Evolutionary conservation across 2,329 filamentous ascomycete genomes (phyloP), one percentile per base, ranked within the genome.

Genomic region (Lomentospora prolificans): DNA sequence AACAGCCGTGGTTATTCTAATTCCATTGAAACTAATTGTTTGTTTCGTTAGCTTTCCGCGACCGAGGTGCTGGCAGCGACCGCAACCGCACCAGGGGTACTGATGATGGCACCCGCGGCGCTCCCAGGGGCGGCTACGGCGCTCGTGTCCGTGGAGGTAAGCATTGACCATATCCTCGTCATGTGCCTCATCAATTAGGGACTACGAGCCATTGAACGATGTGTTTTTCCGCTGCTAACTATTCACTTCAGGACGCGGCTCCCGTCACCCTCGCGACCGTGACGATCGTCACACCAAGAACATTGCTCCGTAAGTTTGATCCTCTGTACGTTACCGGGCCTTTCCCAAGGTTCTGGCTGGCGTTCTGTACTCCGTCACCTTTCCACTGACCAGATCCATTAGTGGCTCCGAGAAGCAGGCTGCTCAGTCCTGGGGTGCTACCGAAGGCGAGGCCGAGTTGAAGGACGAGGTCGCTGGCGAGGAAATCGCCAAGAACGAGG

Each of bases 391-490:
- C 63, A 64, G 50, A 65, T 57, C 2, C 58, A 58, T 30, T 56
- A 89, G 87, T 67, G 86, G 89, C 62, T 86, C 87, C 67, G 86
- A 90, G 65, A 95, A 95, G 83, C 87, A 92, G 75, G 84, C 87
- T 69, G 87, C 84, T 68, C 88, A 92, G 72, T 87, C 89, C 65
- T 97, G 92, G 90, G 94, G 92, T 65, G 85, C 82, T 67, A 80
- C 81, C 64, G 87, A 89, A 68, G 94, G 90, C 66, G 77, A 85
- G 60, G 87, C 87, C 68, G 90, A 95, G 76, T 84, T 87, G 75
- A 87, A 87, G 68, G 94, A 97, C 66, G 94, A 97, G 81, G 83
- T 89, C 74, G 90, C 87, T 64, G 94, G 87, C 65, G 90, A 95
- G 72, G 86, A 83, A 65, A 95, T 96, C 64, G 94, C 94, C 63